phyloP scores from a whole-genome alignment of 2,329 filamentous ascomycete species.

The Penicillium nordicum region DNA sequence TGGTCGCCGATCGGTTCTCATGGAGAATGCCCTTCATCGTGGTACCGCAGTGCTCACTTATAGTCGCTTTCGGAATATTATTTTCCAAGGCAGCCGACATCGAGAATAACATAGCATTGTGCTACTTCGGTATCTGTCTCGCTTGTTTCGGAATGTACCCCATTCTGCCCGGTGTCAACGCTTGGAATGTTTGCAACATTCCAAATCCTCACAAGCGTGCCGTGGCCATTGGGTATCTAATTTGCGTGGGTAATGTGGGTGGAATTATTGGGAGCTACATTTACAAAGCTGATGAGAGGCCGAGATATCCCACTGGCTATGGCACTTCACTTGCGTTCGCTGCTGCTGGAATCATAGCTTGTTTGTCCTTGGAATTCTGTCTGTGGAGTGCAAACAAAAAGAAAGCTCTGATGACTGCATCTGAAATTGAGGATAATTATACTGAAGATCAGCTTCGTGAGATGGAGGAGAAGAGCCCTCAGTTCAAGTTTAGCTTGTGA shows the following conservation, averaged over 20 bases:
- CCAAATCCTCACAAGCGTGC: conserved; percentile 41
- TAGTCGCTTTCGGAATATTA: conserved; percentile 39
- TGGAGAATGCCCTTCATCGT: conserved; percentile 44
- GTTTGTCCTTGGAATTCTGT: conserved; percentile 6
- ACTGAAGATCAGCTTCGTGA: not conserved
- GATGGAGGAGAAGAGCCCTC: conserved; percentile 10
- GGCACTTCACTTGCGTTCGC: conserved; percentile 32
- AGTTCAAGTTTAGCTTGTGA: conserved; percentile 9
- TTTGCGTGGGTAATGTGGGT: conserved; percentile 42
- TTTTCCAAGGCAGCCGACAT: conserved; percentile 39
- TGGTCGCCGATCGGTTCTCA: conserved; percentile 38
- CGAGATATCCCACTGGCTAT: conserved; percentile 35
- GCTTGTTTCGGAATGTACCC: conserved; percentile 46
- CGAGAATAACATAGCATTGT: conserved; percentile 40
- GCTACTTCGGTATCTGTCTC: conserved; percentile 47
- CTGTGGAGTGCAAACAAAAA: conserved; percentile 8
- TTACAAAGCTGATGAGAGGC: conserved; percentile 31
- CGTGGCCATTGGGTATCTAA: conserved; percentile 42
- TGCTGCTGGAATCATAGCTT: conserved; percentile 20
- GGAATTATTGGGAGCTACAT: conserved; percentile 38
- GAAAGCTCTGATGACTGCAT: not conserved
- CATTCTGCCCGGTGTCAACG: conserved; percentile 41
- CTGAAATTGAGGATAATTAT: conserved; percentile 7
- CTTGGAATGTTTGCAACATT: conserved; percentile 44
- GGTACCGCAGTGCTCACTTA: conserved; percentile 32